A percentile compares a stretch with the other conserved stretches of the same genome.
Conservation (phyloP, 306 rosid species). For the Cucumis sativus region DNA sequence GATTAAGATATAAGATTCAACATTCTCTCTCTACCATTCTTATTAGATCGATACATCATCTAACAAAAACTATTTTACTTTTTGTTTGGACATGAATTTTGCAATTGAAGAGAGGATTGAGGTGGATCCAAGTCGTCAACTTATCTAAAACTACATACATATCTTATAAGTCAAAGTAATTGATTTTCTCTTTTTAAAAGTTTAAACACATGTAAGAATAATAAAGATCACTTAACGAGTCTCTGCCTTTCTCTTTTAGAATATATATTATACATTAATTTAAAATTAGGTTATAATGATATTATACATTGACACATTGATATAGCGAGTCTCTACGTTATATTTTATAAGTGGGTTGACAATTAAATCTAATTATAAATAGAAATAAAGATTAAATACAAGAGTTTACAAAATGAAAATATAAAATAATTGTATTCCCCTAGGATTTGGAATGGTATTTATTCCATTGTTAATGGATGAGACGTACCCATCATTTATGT, state of each 20-base stretch:
- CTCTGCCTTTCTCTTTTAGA: too few species aligned
- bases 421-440: not conserved
- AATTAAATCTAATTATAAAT: too few species aligned
- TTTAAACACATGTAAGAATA: too few species aligned
- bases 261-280: too few species aligned
- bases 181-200: too few species aligned
- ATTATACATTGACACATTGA: too few species aligned
- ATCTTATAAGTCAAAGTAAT: not conserved
- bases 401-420: not conserved
- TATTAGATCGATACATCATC: not conserved
- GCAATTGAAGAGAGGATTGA: not conserved
- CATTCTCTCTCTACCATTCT: too few species aligned
- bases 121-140: not conserved
- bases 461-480: not conserved
- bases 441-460: not conserved
- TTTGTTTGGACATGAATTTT: not conserved
- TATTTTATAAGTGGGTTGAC: too few species aligned
- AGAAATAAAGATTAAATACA: not conserved
- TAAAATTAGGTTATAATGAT: too few species aligned
- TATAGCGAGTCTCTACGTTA: too few species aligned
- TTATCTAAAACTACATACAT: not conserved
- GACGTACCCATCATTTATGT: not conserved
- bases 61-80: not conserved
- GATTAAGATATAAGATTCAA: too few species aligned
- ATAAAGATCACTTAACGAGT: too few species aligned